Base-by-base conservation (phyloP, 805 yeast species). In the Kluyveromyces dobzhanskii region DNA sequence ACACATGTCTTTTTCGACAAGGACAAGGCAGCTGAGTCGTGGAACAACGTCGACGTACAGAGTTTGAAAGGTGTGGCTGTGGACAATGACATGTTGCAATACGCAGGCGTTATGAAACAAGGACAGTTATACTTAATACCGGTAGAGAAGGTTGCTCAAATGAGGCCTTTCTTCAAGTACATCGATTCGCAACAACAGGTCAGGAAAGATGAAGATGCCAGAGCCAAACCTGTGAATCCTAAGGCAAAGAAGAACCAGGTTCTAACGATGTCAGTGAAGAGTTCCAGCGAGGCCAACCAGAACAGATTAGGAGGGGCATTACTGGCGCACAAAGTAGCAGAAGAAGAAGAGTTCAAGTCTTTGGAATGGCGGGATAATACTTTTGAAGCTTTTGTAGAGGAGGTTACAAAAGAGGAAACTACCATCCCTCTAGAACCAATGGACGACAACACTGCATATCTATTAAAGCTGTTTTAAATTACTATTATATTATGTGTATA, bases 151-250 rank as follows among this genome's bases (percentile, higher is more conserved):
- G 75, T 83, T 0, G 75, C 81, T 0, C 97, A 90, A 58, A 58
- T 92, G 44, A 71, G 95, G 48, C 92, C 97, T 2, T 73, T 74
- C 49, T 85, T 92, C 62, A 73, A 71, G 46, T 85, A 88, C 54
- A 76, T 87, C 31, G 95, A 87, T 55, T 77, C 71, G 30, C 63
- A 69, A 39, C 54, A 61, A 44, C 75, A 69, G 42, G 65, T 65
- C 41, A 69, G 63, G 39, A 71, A 66, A 41, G 64, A 67, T 51
- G 53, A 61, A 27, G 64, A 61, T 37, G 66, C 67, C 33, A 70
- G 69, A 30, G 48, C 65, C n/a, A 64, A 66, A 43, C 61, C 64
- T 17, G 47, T 55, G 6, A 61, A 62, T 25, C 62, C 59, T 14
- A 49, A 49, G 5, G 44, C 56, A n/a, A 66, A 59, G 39, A 62